phyloP scores from a whole-genome alignment of 352 stramenopile genomes.

The Globisporangium recalcitrans region DNA sequence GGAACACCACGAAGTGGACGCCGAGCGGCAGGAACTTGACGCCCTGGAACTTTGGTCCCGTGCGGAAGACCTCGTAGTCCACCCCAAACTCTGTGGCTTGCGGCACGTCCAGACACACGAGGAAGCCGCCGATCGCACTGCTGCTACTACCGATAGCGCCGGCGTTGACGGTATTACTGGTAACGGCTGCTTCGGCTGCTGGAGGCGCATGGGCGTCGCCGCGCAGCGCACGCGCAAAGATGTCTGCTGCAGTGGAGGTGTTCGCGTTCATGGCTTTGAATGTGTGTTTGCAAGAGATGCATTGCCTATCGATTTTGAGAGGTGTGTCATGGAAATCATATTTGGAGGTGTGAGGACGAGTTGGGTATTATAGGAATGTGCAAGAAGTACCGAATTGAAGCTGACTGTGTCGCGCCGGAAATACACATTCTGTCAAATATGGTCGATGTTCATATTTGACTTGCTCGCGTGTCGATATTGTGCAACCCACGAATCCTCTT shows the following conservation, averaged over 20 bases:
- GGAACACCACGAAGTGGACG: conserved; percentile 81
- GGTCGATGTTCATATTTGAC: too few species aligned
- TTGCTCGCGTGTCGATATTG: too few species aligned
- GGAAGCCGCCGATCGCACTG: conserved; percentile 46
- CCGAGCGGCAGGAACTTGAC: conserved; percentile 83
- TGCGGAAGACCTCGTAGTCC: conserved; percentile 85
- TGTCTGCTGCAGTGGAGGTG: conserved; percentile 19
- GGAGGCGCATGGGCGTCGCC: neutral
- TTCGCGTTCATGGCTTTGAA: conserved; percentile 14
- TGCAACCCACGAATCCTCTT: too few species aligned
- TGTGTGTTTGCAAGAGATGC: too few species aligned
- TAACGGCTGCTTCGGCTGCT: neutral
- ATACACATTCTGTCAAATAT: too few species aligned
- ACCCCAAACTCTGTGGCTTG: conserved; percentile 74
- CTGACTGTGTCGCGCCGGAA: too few species aligned
- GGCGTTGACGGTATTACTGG: neutral
- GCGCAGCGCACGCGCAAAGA: conserved; percentile 39
- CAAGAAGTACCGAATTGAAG: too few species aligned
- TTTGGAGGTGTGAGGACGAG: too few species aligned
- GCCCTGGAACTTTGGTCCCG: conserved; percentile 68
- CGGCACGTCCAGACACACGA: conserved; percentile 84
- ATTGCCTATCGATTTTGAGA: too few species aligned
- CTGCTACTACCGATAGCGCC: neutral
- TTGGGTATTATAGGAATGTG: too few species aligned
- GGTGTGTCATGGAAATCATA: too few species aligned